These are phyloP conservation scores for Nicotiana obtusifolia DNA, from an alignment of 257 asterid species.

Conservation along the genomic window DNA sequence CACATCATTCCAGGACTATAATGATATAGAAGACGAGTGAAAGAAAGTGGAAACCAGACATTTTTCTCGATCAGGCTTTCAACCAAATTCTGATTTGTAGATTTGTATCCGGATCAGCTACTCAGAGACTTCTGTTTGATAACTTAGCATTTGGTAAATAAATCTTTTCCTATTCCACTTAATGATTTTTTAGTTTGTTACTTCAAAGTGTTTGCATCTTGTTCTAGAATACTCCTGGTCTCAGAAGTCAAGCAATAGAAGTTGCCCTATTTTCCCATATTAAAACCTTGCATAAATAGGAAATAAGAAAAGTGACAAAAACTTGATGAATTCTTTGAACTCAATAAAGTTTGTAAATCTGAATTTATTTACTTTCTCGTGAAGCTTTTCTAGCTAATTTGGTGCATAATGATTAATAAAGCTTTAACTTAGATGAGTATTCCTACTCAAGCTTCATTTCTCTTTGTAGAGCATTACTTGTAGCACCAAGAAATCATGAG, in stretches of 20 bases:
- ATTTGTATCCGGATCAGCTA: background rate
- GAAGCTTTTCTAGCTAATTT: background rate
- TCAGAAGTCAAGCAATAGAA: background rate
- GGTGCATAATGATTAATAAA: background rate
- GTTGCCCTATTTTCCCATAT: background rate
- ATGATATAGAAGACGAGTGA: background rate
- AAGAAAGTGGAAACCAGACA: background rate
- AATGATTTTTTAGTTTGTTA: background rate
- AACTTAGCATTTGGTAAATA: background rate
- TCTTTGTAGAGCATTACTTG: background rate
- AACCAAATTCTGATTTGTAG: background rate
- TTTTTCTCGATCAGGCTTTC: background rate
- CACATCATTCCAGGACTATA: background rate
- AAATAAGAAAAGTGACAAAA: background rate
- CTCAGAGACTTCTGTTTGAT: background rate
- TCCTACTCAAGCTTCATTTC: background rate
- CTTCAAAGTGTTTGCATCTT: background rate
- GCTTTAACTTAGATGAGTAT: background rate
- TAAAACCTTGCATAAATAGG: background rate
- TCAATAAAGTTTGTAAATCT: background rate
- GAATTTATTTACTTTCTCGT: background rate
- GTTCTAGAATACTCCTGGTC: background rate
- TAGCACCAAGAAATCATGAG: background rate
- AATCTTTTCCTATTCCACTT: background rate
- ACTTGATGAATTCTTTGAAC: background rate